phyloP scores from a whole-genome alignment of 2,329 filamentous ascomycete genomes.

The Aureobasidium sp. region DNA sequence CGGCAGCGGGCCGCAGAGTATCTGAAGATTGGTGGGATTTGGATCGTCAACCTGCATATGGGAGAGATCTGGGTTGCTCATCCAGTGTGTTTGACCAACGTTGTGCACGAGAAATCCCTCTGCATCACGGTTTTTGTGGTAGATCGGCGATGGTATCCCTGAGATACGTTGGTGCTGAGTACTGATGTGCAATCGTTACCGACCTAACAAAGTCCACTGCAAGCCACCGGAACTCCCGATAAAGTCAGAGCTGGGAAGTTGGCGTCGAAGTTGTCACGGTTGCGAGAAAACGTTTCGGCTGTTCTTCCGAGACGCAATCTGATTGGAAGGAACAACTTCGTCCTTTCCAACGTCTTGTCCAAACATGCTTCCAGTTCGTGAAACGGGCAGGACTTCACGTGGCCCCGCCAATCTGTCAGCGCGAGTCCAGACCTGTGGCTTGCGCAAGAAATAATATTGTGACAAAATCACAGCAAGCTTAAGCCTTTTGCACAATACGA shows the following conservation, averaged over 20 bases:
- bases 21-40: neutral
- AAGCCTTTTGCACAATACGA: neutral
- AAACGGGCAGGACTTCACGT: neutral
- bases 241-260: neutral
- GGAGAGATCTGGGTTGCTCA: neutral
- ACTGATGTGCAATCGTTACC: neutral
- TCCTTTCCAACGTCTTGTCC: neutral
- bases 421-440: conserved; percentile 1
- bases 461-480: neutral
- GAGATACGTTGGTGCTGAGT: neutral
- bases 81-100: neutral
- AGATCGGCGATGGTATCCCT: conserved; percentile 5
- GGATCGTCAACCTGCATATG: neutral
- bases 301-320: neutral
- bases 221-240: conserved; percentile 2
- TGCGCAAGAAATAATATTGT: neutral
- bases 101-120: neutral
- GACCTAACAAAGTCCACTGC: neutral
- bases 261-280: neutral
- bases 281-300: conserved; percentile 1
- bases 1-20: neutral
- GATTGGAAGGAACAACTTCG: neutral
- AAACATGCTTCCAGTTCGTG: neutral
- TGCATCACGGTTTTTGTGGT: neutral
- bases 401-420: neutral